Percentiles rank a stretch among this genome's conserved stretches.
Evolutionary conservation across 768 basidiomycete species (phyloP).

Genomic region (Boletus reticulatus): DNA sequence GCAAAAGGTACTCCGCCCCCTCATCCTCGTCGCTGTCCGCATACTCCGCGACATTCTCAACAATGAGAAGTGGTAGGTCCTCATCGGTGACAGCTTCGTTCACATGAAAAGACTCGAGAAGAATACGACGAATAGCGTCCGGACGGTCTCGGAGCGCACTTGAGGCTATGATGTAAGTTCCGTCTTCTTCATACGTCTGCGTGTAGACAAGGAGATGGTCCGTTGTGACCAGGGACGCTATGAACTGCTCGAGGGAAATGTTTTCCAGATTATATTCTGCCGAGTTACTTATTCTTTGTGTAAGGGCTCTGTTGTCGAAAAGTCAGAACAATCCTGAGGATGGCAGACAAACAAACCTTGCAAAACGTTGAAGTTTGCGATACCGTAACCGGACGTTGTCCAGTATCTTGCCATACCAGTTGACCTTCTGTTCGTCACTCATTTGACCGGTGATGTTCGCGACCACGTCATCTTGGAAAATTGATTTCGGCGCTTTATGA

Average conservation of each 20-base stretch:
- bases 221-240: slow-evolving; percentile 72
- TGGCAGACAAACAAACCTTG: slow-evolving; percentile 49
- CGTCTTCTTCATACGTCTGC: slow-evolving; percentile 80
- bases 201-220: slow-evolving; percentile 97
- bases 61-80: slow-evolving; percentile 40
- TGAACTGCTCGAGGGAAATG: slow-evolving; percentile 73
- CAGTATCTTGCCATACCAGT: slow-evolving; percentile 91
- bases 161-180: slow-evolving; percentile 87
- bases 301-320: slow-evolving; percentile 49
- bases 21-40: slow-evolving; percentile 51
- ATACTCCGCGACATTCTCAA: slow-evolving; percentile 38
- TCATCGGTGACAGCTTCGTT: slow-evolving; percentile 57
- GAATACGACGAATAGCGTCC: slow-evolving; percentile 72
- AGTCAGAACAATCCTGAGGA: slow-evolving; percentile 1
- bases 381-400: slow-evolving; percentile 91
- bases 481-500: slow-evolving; percentile 29
- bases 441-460: slow-evolving; percentile 47
- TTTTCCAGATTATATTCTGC: slow-evolving; percentile 85
- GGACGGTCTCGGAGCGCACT: slow-evolving; percentile 72
- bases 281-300: slow-evolving; percentile 90
- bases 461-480: slow-evolving; percentile 37
- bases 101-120: slow-evolving; percentile 83
- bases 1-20: slow-evolving; percentile 72
- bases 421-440: slow-evolving; percentile 78
- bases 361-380: slow-evolving; percentile 91